phyloP scores from a whole-genome alignment of 371 early-diverging fungal genomes.

The Syncephalastrum monosporum region DNA sequence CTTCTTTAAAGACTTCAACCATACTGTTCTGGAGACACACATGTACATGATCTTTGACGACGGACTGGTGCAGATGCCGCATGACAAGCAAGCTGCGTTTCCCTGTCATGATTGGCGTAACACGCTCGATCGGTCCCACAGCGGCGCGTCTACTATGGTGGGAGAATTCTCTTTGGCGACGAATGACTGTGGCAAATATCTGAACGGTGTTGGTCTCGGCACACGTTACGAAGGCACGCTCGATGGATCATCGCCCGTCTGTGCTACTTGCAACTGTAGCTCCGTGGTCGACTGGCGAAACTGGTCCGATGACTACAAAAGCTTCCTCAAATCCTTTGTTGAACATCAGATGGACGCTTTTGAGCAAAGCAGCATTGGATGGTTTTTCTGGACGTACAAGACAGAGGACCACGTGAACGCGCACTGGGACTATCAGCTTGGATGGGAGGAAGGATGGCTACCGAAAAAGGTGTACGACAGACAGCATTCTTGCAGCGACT shows the following conservation, averaged over 20 bases:
- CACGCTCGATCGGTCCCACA: slow-evolving; percentile 18
- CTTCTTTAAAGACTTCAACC: slow-evolving; percentile 28
- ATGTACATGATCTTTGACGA: slow-evolving; percentile 21
- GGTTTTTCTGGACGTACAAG: slow-evolving; percentile 85
- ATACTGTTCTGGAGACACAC: slow-evolving; percentile 13
- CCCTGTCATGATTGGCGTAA: slow-evolving; percentile 44
- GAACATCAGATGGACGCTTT: slow-evolving; percentile 50
- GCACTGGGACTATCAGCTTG: slow-evolving; percentile 70
- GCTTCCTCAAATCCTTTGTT: slow-evolving; percentile 34
- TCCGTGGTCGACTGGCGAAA: slow-evolving; percentile 34
- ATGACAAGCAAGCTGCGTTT: slow-evolving; percentile 35
- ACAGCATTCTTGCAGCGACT: slow-evolving; percentile 5
- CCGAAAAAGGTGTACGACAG: slow-evolving; percentile 33
- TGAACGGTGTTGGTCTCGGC: slow-evolving; percentile 69
- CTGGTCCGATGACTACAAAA: slow-evolving; percentile 34
- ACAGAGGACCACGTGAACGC: slow-evolving; percentile 63
- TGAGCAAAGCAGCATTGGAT: slow-evolving; percentile 52
- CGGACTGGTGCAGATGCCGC: slow-evolving; percentile 25
- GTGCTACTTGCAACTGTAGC: slow-evolving; percentile 49
- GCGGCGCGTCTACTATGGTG: slow-evolving; percentile 58
- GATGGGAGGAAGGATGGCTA: slow-evolving; percentile 47
- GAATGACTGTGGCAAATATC: slow-evolving; percentile 72
- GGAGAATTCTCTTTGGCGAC: slow-evolving; percentile 78
- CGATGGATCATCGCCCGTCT: slow-evolving; percentile 17
- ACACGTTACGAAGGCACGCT: slow-evolving; percentile 67